Percentiles rank a stretch among this genome's conserved stretches.
phyloP scores from a whole-genome alignment of 176 grass and related monocot species.

The Aechmea fasciata region DNA sequence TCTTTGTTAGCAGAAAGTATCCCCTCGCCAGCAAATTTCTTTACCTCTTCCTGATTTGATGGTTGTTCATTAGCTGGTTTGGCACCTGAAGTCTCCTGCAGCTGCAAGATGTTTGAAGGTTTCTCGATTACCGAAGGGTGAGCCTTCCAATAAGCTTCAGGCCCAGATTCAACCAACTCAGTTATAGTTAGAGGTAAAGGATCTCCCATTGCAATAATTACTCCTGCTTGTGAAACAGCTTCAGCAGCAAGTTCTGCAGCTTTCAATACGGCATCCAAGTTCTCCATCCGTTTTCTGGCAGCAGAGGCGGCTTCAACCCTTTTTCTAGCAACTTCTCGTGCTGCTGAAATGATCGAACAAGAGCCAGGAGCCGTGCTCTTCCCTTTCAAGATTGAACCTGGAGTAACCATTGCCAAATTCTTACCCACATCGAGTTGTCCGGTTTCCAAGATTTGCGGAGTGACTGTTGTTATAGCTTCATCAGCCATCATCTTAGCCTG shows the following conservation, averaged over 20 bases:
- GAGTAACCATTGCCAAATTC: constrained; percentile 26
- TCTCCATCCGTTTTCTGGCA: constrained; percentile 86
- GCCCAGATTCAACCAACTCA: constrained; percentile 72
- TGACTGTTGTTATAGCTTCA: constrained; percentile 40
- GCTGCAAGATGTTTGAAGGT: constrained; percentile 12
- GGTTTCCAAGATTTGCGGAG: constrained; percentile 13
- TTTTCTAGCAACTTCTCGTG: constrained; percentile 73
- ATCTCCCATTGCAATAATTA: constrained; percentile 82
- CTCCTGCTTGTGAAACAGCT: constrained; percentile 71
- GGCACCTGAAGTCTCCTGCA: constrained; percentile 17
- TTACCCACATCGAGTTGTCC: constrained; percentile 26
- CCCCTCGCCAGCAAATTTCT: not conserved
- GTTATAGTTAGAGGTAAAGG: constrained; percentile 74
- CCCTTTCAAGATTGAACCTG: constrained; percentile 35
- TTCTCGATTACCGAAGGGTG: constrained; percentile 31
- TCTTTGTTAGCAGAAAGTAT: constrained; percentile 32
- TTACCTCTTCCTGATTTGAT: constrained; percentile 27
- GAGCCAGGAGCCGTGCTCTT: constrained; percentile 31
- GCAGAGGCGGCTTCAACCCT: constrained; percentile 87
- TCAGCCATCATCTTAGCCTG: constrained; percentile 94
- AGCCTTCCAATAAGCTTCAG: constrained; percentile 74
- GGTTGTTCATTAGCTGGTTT: constrained; percentile 27
- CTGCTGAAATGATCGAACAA: constrained; percentile 64
- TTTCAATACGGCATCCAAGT: constrained; percentile 84
- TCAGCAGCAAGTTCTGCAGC: constrained; percentile 89